Conservation (phyloP, 1,284 basidiomycete genomes). For the Microbotryum scabiosae region DNA sequence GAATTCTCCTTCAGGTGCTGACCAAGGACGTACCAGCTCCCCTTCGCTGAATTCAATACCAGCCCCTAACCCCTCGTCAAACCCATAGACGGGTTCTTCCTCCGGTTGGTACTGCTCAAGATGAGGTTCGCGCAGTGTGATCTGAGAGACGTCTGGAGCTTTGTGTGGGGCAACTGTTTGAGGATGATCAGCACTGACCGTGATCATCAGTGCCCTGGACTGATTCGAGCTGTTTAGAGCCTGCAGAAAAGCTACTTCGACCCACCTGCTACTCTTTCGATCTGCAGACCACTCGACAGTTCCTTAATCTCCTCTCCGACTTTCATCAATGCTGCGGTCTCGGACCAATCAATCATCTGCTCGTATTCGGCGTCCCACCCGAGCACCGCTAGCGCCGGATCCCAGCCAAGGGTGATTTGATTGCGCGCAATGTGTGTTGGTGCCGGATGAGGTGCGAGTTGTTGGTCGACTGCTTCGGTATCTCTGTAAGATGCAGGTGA, state of each 20-base stretch:
- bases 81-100: neutral
- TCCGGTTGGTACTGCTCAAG: conserved; percentile 15
- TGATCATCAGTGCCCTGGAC: neutral
- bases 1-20: neutral
- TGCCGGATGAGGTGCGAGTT: neutral
- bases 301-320: neutral
- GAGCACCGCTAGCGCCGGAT: conserved; percentile 3
- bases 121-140: conserved; percentile 27
- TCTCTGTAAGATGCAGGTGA: neutral
- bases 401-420: conserved; percentile 8
- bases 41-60: conserved; percentile 4
- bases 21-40: neutral
- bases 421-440: neutral
- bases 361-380: conserved; percentile 13
- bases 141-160: conserved; percentile 17
- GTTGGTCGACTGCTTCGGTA: neutral
- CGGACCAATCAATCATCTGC: neutral
- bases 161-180: neutral
- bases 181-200: neutral
- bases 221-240: neutral
- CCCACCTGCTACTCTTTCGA: neutral
- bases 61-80: neutral
- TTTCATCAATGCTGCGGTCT: neutral
- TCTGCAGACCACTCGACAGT: no score
- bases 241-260: conserved; percentile 3